Base-by-base conservation (phyloP, 2,329 filamentous ascomycete genomes). In the Plectosphaerella plurivora region DNA sequence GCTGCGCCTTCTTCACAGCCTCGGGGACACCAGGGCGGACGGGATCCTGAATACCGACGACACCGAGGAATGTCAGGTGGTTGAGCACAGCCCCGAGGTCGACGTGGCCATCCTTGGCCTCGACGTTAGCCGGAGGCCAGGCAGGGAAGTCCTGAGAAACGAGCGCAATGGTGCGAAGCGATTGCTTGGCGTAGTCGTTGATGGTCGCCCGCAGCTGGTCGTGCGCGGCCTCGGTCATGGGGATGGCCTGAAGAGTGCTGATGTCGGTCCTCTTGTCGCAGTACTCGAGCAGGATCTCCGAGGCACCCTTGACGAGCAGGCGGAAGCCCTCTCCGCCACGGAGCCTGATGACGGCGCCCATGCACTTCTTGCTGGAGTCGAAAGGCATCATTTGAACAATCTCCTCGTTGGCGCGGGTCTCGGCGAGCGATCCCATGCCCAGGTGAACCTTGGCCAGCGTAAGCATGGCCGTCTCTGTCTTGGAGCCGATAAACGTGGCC, bases 151-250 rank as follows among this genome's bases (percentile, higher is more conserved):
- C 89, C 45, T 82, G 79, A 67, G 89, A 91, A 5, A 88, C 77
- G 57, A 92, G 76, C 16, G 82, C 88, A 51, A 93, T 91, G 0
- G 88, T 91, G 47, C 89, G 83, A 12, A 93, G 78, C n/a, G 87
- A 89, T 37, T 79, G 73, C 20, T 73, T 74, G 14, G 83, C 83
- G 59, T 85, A 86, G 5, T 74, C 73, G 50, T 79, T 77, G 58
- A 87, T 87, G 51, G 81, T 68, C 35, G 71, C 63, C 50, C 74
- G 74, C 36, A 86, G 68, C 1, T 73, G 75, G 45, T 82, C 74
- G 33, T 77, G 75, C 57, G 84, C 54, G 2, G 35, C 28, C 2
- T 54, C 25, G 3, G 45, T 80, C n/a, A 72, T 72, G 3, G 54
- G 47, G 45, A 84, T 81, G 57, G 83, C 83, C 54, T 86, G 79